Evolutionary conservation across 805 yeast species (phyloP), one percentile per base, ranked within the genome.

Genomic region (Ogataea dorogensis): DNA sequence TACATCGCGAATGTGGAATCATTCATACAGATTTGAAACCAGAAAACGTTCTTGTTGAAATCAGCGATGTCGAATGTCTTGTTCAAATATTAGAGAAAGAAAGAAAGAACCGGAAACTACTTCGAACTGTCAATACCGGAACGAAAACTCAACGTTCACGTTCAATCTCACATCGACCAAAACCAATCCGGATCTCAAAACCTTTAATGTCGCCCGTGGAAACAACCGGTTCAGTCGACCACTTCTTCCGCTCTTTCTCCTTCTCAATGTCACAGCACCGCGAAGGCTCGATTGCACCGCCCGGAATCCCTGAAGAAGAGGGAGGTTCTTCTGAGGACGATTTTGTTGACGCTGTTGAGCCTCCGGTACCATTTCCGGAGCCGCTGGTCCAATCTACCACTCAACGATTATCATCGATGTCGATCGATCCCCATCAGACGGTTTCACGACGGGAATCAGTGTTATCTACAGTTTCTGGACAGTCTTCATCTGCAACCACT

Each of bases 1-100:
- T 79, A 45, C 86, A 79, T 54, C 46, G 73, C 26, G 68, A 63
- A 49, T 79, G 86, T 56, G 84, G 84, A 2, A 64, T 80, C 8
- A 79, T 81, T 25, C 91, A 83, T 58, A 76, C 89, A 9, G 89
- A 82, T 54, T 67, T 83, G 33, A 83, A 83, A 57, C 88, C 89
- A 2, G 89, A 82, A 51, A 84, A 84, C 59, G 72, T 78, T 3
- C 56, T 75, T 27, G 67, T 75, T 26, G 77, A 73, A 44, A 71
- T 78, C 20, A 65, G 68, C 36, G 75, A 76, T 45, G 77, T 75
- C 30, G 77, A 74, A 43, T 67, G 64, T 41, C 65, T 77, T 30
- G 72, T 77, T 26, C 57, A 63, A 28, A 32, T 64, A 32, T 54
- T 72, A 26, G 77, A 71, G 54, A 42, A 61, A 47, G 58, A 64